phyloP scores from a whole-genome alignment of 805 yeast species.

The Brettanomyces custersianus region DNA sequence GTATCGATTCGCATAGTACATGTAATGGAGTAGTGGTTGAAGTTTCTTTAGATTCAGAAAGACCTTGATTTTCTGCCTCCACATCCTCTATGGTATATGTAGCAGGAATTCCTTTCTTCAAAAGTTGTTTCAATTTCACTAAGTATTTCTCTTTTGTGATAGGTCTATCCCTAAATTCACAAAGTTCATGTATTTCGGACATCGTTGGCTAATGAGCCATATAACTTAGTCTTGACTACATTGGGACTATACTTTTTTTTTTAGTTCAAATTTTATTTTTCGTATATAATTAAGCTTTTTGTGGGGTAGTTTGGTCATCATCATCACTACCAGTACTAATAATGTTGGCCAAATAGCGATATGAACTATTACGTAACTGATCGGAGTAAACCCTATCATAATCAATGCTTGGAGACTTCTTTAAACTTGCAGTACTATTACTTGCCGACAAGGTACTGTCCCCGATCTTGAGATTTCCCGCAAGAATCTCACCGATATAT shows the following conservation, averaged over 20 bases:
- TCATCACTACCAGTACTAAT: conserved; percentile 12
- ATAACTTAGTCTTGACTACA: neutral
- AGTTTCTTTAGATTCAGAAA: conserved; percentile 24
- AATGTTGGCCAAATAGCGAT: conserved; percentile 26
- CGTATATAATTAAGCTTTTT: neutral
- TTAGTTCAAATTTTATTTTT: neutral
- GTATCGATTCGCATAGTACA: conserved; percentile 47
- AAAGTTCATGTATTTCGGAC: conserved; percentile 69
- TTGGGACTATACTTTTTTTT: neutral
- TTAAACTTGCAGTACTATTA: neutral
- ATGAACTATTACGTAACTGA: conserved; percentile 24
- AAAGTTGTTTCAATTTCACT: conserved; percentile 33
- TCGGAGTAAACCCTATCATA: conserved; percentile 17
- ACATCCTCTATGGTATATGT: conserved; percentile 79
- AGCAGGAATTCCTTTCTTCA: conserved; percentile 66
- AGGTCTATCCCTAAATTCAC: conserved; percentile 43
- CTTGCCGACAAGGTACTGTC: conserved; percentile 1
- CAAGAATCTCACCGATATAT: conserved; percentile 31
- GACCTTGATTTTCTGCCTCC: conserved; percentile 40
- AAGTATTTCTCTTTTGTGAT: conserved; percentile 34
- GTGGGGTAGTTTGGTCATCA: neutral
- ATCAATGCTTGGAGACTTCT: conserved; percentile 11
- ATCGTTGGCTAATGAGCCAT: conserved; percentile 25
- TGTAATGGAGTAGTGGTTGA: conserved; percentile 78
- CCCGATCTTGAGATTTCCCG: conserved; percentile 14